Evolutionary conservation across 768 basidiomycete genomes (phyloP).

Genomic region (Daedaleopsis nitida): DNA sequence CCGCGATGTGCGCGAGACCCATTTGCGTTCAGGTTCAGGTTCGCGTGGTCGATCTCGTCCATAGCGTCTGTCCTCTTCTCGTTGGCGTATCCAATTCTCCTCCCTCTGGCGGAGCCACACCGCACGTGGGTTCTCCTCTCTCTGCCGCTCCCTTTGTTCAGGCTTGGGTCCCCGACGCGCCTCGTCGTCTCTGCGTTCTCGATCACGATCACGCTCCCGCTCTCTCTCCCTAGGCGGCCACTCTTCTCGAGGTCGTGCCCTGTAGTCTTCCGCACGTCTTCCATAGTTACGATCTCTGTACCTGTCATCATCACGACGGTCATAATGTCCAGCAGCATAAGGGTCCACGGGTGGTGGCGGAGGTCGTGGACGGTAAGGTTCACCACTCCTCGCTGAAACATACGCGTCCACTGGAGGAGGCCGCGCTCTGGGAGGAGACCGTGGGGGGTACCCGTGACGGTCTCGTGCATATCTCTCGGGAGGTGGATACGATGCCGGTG

Average conservation of each 20-base stretch:
- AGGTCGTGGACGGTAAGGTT: slow-evolving; percentile 15
- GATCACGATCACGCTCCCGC: slow-evolving; percentile 9
- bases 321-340: slow-evolving; percentile 22
- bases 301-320: slow-evolving; percentile 24
- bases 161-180: slow-evolving; percentile 1
- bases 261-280: slow-evolving; percentile 20
- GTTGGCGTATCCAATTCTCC: not conserved
- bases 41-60: slow-evolving; percentile 14
- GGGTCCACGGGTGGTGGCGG: slow-evolving; percentile 11
- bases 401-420: slow-evolving; percentile 25
- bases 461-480: slow-evolving; percentile 23
- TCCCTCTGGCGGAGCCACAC: not conserved
- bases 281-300: slow-evolving; percentile 25
- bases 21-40: slow-evolving; percentile 19
- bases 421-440: slow-evolving; percentile 24
- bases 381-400: slow-evolving; percentile 16
- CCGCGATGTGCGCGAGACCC: slow-evolving; percentile 23
- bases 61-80: slow-evolving; percentile 17
- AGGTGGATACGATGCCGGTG: slow-evolving; percentile 15
- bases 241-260: slow-evolving; percentile 11
- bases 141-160: slow-evolving; percentile 3
- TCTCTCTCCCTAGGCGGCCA: not conserved
- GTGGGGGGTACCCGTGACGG: slow-evolving; percentile 22
- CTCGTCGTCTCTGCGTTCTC: slow-evolving; percentile 13
- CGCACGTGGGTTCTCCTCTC: slow-evolving; percentile 1